These are phyloP conservation scores for Cercophora scortea DNA, from an alignment of 495 filamentous ascomycete species.

Conservation along the genomic window DNA sequence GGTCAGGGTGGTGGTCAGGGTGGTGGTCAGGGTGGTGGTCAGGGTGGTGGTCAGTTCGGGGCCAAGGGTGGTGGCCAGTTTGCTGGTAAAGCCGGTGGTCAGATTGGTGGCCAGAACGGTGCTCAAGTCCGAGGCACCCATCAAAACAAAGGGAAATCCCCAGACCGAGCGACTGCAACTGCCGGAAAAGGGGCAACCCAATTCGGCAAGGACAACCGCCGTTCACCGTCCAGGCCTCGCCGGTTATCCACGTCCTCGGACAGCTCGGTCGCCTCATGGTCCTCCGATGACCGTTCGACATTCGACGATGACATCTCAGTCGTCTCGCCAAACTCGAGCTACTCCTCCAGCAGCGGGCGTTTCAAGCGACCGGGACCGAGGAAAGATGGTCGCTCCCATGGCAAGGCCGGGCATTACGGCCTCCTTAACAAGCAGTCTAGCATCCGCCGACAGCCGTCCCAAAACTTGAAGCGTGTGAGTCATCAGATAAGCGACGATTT, in stretches of 20 bases:
- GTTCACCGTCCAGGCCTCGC: background rate
- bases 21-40: background rate
- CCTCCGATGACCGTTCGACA: slow-evolving; percentile 1
- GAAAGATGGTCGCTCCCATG: background rate
- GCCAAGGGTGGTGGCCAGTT: background rate
- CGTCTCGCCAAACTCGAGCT: background rate
- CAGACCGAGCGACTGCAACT: background rate
- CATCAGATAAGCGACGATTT: slow-evolving; percentile 1
- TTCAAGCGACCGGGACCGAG: background rate
- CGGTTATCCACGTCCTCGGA: background rate
- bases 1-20: background rate
- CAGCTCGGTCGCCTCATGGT: slow-evolving; percentile 6
- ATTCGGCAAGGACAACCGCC: background rate
- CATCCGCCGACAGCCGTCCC: too few relatives aligned
- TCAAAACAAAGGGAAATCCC: too few relatives aligned
- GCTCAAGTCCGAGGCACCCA: too few relatives aligned
- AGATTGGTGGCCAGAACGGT: background rate
- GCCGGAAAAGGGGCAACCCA: background rate
- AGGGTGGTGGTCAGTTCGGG: background rate
- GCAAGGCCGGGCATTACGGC: too few relatives aligned
- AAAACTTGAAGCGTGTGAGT: background rate
- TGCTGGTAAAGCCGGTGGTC: background rate
- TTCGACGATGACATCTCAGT: slow-evolving; percentile 2
- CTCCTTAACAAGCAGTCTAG: too few relatives aligned
- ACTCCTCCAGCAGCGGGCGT: background rate